Percentiles rank a stretch among this genome's conserved stretches.
Evolutionary conservation across 176 grass and related monocot genomes (phyloP).

Genomic region (maize (Zea mays)): DNA sequence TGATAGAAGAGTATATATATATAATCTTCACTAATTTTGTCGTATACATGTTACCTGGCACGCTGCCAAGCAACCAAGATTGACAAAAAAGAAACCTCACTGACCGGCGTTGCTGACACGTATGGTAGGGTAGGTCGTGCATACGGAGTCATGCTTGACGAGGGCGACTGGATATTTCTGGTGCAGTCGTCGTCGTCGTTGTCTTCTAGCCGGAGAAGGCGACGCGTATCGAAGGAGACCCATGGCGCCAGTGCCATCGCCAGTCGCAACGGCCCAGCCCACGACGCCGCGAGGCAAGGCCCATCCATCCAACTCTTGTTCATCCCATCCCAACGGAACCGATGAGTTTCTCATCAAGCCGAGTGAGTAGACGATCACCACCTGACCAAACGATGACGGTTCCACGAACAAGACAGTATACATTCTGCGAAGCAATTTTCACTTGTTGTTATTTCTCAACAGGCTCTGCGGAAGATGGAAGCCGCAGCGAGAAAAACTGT

Average conservation of each 20-base stretch:
- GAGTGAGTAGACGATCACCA: no score
- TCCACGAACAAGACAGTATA: neutral
- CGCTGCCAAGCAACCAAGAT: neutral
- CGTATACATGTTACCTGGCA: neutral
- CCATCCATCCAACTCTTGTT: neutral
- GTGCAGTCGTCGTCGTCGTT: neutral
- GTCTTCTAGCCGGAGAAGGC: no score
- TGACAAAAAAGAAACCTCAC: neutral
- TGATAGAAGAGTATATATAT: no score
- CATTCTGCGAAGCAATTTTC: neutral
- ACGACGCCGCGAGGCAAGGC: neutral
- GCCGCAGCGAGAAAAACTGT: slow-evolving; percentile 33
- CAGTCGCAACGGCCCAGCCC: neutral
- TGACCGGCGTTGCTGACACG: neutral
- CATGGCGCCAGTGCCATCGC: no score
- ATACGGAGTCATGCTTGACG: neutral
- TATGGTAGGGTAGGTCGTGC: neutral
- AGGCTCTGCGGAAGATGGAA: slow-evolving; percentile 43
- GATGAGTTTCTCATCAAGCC: no score
- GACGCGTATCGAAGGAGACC: no score
- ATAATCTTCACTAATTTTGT: neutral
- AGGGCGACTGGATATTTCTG: neutral
- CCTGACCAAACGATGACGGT: no score
- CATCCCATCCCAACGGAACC: neutral
- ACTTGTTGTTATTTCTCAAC: neutral